A percentile compares a stretch with the other conserved stretches of the same genome.
These are phyloP conservation scores for Salix udensis DNA, from an alignment of 345 rosid genomes.

Conservation along the genomic window DNA sequence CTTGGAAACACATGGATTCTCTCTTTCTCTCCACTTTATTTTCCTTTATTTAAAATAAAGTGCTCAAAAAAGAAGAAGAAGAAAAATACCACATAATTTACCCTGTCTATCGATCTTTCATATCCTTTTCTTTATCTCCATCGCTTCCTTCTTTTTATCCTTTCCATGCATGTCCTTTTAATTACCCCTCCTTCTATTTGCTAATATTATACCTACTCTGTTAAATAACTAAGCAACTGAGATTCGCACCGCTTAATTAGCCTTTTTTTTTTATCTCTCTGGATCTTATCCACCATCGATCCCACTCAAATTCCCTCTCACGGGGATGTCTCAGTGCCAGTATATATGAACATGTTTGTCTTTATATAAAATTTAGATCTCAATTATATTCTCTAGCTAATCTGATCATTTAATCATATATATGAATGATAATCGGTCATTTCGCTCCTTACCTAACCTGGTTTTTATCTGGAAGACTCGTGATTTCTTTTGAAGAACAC, in stretches of 20 bases:
- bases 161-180: background rate
- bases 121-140: slow-evolving; percentile 9
- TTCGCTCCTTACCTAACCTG: background rate
- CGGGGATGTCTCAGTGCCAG: background rate
- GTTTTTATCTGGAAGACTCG: background rate
- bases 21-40: slow-evolving; percentile 34
- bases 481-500: background rate
- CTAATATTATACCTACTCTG: background rate
- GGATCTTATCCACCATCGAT: slow-evolving; percentile 9
- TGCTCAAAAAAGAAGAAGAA: background rate
- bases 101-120: slow-evolving; percentile 6
- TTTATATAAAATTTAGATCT: background rate
- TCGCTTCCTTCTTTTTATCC: slow-evolving; percentile 6
- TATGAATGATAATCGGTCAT: background rate
- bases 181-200: background rate
- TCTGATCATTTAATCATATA: background rate
- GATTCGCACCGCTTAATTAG: slow-evolving; percentile 29
- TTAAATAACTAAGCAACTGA: slow-evolving; percentile 18
- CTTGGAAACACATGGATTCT: slow-evolving; percentile 71
- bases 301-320: background rate
- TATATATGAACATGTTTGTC: background rate
- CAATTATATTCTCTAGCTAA: background rate
- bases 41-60: slow-evolving; percentile 19
- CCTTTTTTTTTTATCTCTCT: slow-evolving; percentile 23
- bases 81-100: background rate